Evolutionary conservation across 176 grass and related monocot genomes (phyloP), one percentile per base, ranked within the genome.

Genomic region (Aegilops longissima): DNA sequence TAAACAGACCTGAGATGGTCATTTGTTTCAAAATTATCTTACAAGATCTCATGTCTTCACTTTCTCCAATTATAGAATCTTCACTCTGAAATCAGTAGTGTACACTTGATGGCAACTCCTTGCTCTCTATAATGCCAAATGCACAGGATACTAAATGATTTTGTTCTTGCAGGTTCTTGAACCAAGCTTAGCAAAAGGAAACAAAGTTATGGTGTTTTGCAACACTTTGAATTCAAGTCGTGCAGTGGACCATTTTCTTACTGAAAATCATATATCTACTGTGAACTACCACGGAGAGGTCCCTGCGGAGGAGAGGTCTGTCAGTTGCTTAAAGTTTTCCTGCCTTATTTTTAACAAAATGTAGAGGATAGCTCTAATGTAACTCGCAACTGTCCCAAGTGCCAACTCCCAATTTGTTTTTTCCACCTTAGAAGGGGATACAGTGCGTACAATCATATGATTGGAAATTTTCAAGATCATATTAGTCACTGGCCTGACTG

Each of bases 221-320:
- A 98, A 98, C 89, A 98, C 96, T 31, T 79, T 98, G 49, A 98
- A 96, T 88, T 98, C 96, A 77, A 96, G 96, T 67, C 96, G 92
- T 85, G 96, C 96, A 10, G 96, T 96, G 76, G 96, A 96, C 76
- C 96, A 98, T 87, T 96, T 96, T 90, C 88, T 98, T 12, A 89
- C 83, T 42, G 96, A 98, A 87, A 98, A 90, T 89, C 90, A 96
- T 47, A 94, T 98, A 72, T 96, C 92, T 62, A 96, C 96, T 54
- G 96, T 98, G 16, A 98, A 98, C 87, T 98, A 98, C 89, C 93
- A 98, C 80, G 96, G 96, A 68, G 96, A 98, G 79, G 96, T 98
- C 61, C 96, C 96, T 12, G 93, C 96, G 39, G 93, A 96, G 70
- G 96, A 98, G 90, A 98, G 96, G 96, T 98, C 17, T 80, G 82